phyloP scores from a whole-genome alignment of 2,329 filamentous ascomycete species.

The Cephalotrichum gorgonifer region DNA sequence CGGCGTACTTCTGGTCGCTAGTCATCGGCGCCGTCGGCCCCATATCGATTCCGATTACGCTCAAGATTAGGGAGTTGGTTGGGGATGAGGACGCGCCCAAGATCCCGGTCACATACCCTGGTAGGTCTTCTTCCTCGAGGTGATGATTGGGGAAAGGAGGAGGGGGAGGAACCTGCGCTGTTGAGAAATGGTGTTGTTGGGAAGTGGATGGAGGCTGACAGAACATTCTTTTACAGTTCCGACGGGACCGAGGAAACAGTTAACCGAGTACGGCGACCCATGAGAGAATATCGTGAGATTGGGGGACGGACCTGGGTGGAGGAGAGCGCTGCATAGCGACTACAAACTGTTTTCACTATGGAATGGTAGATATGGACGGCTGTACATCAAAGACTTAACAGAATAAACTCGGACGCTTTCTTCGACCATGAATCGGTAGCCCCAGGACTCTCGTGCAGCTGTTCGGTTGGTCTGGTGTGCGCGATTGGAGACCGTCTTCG shows the following conservation, averaged over 20 bases:
- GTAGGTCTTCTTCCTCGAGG: slow-evolving; percentile 44
- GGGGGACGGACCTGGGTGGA: background rate
- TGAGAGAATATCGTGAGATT: slow-evolving; percentile 21
- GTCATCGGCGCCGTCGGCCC: slow-evolving; percentile 66
- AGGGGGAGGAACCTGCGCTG: no score
- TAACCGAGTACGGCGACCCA: slow-evolving; percentile 54
- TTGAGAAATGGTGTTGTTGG: background rate
- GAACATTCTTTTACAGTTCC: slow-evolving; percentile 33
- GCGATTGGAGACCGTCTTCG: no score
- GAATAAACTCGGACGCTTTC: background rate
- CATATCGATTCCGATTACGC: slow-evolving; percentile 56
- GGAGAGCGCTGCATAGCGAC: no score
- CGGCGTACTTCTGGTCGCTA: slow-evolving; percentile 83
- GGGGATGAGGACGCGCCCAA: slow-evolving; percentile 63
- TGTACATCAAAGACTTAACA: background rate
- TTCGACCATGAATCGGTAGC: no score
- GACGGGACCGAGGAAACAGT: slow-evolving; percentile 44
- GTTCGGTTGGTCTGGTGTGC: no score
- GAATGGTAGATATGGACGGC: background rate
- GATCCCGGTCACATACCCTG: slow-evolving; percentile 84
- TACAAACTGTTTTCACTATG: no score
- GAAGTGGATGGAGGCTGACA: background rate
- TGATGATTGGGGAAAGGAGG: no score
- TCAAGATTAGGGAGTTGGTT: slow-evolving; percentile 60
- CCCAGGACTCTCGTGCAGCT: no score